Evolutionary conservation across 306 rosid species (phyloP).

Genomic region (Cajanus cajan): DNA sequence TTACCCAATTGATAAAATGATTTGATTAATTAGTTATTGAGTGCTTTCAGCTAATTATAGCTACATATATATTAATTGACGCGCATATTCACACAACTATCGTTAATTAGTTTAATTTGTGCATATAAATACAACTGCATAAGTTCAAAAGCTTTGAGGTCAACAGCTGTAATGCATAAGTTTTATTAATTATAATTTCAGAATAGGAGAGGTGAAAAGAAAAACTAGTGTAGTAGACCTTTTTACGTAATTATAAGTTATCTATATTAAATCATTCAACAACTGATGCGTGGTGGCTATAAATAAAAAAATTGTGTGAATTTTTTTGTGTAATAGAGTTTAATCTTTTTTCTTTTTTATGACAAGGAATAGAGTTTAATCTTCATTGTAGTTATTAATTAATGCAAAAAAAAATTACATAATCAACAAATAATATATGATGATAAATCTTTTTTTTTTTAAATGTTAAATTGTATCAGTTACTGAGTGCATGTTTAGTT

Average conservation of each 20-base stretch:
- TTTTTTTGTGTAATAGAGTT: not conserved
- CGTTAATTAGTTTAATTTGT: not conserved
- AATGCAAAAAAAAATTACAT: too few species aligned
- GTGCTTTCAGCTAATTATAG: not conserved
- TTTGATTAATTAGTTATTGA: not conserved
- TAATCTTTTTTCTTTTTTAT: too few species aligned
- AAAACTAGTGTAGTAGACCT: not conserved
- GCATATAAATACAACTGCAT: conserved; percentile 3
- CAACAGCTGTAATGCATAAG: conserved; percentile 50
- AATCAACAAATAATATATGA: not conserved
- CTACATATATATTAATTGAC: conserved; percentile 8
- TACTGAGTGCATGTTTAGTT: too few species aligned
- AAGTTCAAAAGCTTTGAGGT: conserved; percentile 21
- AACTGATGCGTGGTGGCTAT: not conserved
- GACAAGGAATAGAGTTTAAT: not conserved
- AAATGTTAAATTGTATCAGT: not conserved
- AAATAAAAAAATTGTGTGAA: not conserved
- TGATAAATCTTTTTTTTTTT: too few species aligned
- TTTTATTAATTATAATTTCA: not conserved
- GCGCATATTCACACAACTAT: conserved; percentile 23
- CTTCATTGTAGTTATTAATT: too few species aligned
- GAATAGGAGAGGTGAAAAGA: not conserved
- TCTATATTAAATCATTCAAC: not conserved
- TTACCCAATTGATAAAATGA: not conserved
- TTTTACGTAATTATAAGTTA: not conserved